These are phyloP conservation scores for Morella rubra DNA, from an alignment of 306 rosid genomes.

Conservation along the genomic window DNA sequence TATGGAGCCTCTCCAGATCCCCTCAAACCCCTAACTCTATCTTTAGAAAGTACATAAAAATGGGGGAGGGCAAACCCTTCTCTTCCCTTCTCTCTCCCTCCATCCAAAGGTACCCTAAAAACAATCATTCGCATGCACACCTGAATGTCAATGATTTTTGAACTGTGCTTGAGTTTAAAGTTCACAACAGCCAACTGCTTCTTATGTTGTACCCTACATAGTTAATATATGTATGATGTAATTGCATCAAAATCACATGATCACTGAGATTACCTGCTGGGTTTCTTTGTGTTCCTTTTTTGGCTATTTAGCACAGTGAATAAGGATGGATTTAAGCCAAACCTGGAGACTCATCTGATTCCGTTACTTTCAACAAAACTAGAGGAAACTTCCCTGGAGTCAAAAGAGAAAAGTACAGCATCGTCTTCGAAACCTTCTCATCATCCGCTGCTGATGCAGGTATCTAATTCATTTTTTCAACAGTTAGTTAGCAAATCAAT, in stretches of 20 bases:
- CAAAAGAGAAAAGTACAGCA: conserved; percentile 52
- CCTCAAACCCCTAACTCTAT: background rate
- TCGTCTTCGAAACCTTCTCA: conserved; percentile 57
- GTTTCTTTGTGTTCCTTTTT: conserved; percentile 23
- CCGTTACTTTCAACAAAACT: conserved; percentile 76
- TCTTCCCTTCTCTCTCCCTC: background rate
- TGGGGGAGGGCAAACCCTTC: background rate
- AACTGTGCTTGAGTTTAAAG: background rate
- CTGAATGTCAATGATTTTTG: background rate
- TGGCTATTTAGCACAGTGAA: conserved; percentile 80
- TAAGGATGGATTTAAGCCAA: conserved; percentile 93
- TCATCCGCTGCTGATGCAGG: conserved; percentile 80
- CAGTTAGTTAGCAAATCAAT: background rate
- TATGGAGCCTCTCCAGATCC: background rate
- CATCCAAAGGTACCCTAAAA: background rate
- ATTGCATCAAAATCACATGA: background rate
- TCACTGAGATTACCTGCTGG: background rate
- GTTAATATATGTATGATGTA: background rate
- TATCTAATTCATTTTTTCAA: conserved; percentile 26
- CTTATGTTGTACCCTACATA: background rate
- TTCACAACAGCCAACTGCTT: background rate
- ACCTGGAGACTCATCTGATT: conserved; percentile 83
- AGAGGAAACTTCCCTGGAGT: conserved; percentile 57
- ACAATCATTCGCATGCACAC: background rate
- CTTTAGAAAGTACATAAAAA: background rate